Conservation (phyloP, 305 asterid species). For the Fraxinus sp. region DNA sequence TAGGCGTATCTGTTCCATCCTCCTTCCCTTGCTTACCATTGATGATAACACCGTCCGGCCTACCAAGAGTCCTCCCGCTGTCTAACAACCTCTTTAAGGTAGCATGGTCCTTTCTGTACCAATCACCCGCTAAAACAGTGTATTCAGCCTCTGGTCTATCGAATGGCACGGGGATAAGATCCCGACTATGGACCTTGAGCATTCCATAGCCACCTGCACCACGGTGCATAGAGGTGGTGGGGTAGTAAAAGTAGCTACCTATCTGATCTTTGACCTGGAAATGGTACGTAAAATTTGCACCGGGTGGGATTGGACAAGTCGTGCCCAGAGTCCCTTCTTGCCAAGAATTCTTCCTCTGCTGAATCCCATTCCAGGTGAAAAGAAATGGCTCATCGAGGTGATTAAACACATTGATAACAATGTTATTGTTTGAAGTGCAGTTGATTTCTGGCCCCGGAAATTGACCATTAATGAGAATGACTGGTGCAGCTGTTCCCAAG, state of each 20-base stretch:
- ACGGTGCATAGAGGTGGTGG: constrained; percentile 48
- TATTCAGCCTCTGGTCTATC: constrained; percentile 45
- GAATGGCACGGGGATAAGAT: constrained; percentile 55
- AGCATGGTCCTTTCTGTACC: constrained; percentile 45
- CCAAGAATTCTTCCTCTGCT: constrained; percentile 71
- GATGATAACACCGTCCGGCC: constrained; percentile 38
- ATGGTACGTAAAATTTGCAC: constrained; percentile 42
- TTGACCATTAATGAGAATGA: constrained; percentile 49
- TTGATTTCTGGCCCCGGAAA: constrained; percentile 67
- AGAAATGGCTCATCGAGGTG: constrained; percentile 60
- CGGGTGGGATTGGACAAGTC: constrained; percentile 53
- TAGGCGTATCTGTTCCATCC: constrained; percentile 37
- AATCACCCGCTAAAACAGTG: constrained; percentile 47
- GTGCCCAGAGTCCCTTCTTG: constrained; percentile 54
- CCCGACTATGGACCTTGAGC: constrained; percentile 42
- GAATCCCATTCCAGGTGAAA: constrained; percentile 61
- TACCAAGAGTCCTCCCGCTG: constrained; percentile 21
- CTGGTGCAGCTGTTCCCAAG: constrained; percentile 47
- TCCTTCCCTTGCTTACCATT: constrained; percentile 25
- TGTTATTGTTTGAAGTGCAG: constrained; percentile 59
- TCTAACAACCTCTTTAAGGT: constrained; percentile 28
- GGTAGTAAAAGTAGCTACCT: constrained; percentile 51
- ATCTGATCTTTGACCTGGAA: constrained; percentile 71
- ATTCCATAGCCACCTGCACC: constrained; percentile 52
- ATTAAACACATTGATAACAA: constrained; percentile 51